Evolutionary conservation across 331 rosid species (phyloP), one percentile per base, ranked within the genome.

Genomic region (Quercus lobata): DNA sequence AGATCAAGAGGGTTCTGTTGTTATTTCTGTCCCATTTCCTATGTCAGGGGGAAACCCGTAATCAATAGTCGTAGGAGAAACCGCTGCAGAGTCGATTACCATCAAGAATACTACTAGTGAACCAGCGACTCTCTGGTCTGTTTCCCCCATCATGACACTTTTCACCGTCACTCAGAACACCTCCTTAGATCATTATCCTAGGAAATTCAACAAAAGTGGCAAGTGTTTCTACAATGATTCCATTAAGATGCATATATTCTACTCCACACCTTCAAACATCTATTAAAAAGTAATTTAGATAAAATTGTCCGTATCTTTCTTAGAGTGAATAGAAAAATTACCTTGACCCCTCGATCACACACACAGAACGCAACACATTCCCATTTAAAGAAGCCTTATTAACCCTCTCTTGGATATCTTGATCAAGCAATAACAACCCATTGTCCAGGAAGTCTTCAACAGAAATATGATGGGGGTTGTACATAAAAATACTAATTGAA

Each of bases 331-430:
- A 49, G 24, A 75, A 78, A 66, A 62, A 69, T 44, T 79, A 90
- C 97, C 97, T 90, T 78, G 94, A 85, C 8, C 84, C 88, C 83
- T 88, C 90, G 61, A 95, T 87, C 74, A 88, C 81, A 66, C 96
- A 95, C 60, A 90, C 97, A 85, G 91, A 95, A 66, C 97, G 97
- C 62, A 95, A 74, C 70, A 92, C 98, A 71, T 90, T 90, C 80
- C 95, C 97, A 25, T 83, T 88, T 70, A 81, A 86, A 75, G 97
- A 85, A 66, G 98, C 98, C 87, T 87, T 84, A 72, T 78, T 79
- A 73, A 92, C 98, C 87, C 97, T 91, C 77, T 89, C 90, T 86
- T 91, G 88, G 76, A 95, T 86, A 84, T 81, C 85, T 63, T 81
- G 80, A 81, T 95, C 96, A 30, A 92, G 91, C 74, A 80, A 61